phyloP scores from a whole-genome alignment of 1,284 basidiomycete species.

The Naganishia sp. region DNA sequence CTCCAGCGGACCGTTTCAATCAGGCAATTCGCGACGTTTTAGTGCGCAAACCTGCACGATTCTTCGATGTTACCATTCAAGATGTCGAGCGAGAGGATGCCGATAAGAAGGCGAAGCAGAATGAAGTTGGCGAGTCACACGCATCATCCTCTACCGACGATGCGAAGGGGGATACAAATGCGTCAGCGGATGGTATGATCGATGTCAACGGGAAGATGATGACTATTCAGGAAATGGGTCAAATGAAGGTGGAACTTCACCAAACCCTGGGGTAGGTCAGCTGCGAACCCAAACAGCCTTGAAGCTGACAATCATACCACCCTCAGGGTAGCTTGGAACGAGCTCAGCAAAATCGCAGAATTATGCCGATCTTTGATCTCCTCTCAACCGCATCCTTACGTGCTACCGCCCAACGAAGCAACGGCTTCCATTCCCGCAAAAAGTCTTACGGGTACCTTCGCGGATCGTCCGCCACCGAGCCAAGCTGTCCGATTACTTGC shows the following conservation, averaged over 20 bases:
- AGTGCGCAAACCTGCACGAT: slow-evolving; percentile 23
- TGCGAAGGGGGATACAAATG: neutral
- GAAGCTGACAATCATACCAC: neutral
- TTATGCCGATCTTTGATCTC: slow-evolving; percentile 30
- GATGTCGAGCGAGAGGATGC: slow-evolving; percentile 13
- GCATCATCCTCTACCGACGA: neutral
- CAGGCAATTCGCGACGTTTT: slow-evolving; percentile 26
- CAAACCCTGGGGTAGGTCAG: slow-evolving; percentile 24
- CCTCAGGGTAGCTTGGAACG: slow-evolving; percentile 27
- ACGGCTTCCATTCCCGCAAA: slow-evolving; percentile 25
- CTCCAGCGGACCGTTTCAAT: slow-evolving; percentile 12
- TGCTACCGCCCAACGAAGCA: slow-evolving; percentile 24
- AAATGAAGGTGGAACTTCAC: slow-evolving; percentile 30
- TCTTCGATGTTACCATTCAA: slow-evolving; percentile 26
- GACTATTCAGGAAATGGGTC: slow-evolving; percentile 32
- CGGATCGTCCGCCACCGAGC: slow-evolving; percentile 10
- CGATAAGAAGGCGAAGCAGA: slow-evolving; percentile 1
- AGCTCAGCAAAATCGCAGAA: slow-evolving; percentile 31
- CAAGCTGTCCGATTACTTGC: slow-evolving; percentile 10
- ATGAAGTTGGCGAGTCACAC: neutral
- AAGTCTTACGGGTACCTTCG: neutral
- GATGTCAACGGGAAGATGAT: slow-evolving; percentile 17
- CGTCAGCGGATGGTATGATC: neutral
- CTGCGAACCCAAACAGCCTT: neutral
- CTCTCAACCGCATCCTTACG: slow-evolving; percentile 21